Conservation (phyloP, 306 rosid species). For the Carpinus fangiana region DNA sequence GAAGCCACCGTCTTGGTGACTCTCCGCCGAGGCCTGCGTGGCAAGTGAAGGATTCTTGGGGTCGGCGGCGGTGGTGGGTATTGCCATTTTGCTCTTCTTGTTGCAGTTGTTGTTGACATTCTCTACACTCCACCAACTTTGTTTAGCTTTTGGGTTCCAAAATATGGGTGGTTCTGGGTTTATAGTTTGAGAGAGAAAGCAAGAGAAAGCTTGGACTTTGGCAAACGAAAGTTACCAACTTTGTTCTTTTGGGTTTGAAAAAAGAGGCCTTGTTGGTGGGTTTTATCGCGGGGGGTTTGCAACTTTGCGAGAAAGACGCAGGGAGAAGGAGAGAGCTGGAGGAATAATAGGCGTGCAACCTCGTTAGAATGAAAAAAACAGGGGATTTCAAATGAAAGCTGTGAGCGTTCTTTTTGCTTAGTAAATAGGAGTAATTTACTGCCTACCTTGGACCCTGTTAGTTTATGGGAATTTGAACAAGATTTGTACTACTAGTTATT, state of each 20-base stretch:
- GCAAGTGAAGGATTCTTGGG: constrained; percentile 78
- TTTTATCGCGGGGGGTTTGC: background rate
- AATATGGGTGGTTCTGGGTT: background rate
- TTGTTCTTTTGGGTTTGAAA: constrained; percentile 8
- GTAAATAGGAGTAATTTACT: constrained; percentile 12
- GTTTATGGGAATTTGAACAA: constrained; percentile 36
- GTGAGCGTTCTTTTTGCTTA: constrained; percentile 3
- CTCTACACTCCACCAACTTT: background rate
- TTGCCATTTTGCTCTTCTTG: constrained; percentile 70
- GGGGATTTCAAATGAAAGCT: constrained; percentile 92
- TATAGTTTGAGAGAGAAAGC: background rate
- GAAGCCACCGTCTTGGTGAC: constrained; percentile 27
- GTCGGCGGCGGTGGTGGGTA: constrained; percentile 75
- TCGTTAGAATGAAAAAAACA: constrained; percentile 67
- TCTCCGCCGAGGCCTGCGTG: constrained; percentile 72
- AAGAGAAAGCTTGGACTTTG: constrained; percentile 5
- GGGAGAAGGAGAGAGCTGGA: constrained; percentile 22
- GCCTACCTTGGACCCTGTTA: constrained; percentile 18
- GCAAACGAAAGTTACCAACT: background rate
- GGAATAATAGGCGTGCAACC: constrained; percentile 73
- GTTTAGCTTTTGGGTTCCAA: constrained; percentile 12
- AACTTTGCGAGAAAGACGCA: constrained; percentile 12
- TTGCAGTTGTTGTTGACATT: constrained; percentile 44
- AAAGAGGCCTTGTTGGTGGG: background rate
- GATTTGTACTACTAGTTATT: background rate